Evolutionary conservation across 1,284 basidiomycete genomes (phyloP).

Genomic region (Sutorius eximius): DNA sequence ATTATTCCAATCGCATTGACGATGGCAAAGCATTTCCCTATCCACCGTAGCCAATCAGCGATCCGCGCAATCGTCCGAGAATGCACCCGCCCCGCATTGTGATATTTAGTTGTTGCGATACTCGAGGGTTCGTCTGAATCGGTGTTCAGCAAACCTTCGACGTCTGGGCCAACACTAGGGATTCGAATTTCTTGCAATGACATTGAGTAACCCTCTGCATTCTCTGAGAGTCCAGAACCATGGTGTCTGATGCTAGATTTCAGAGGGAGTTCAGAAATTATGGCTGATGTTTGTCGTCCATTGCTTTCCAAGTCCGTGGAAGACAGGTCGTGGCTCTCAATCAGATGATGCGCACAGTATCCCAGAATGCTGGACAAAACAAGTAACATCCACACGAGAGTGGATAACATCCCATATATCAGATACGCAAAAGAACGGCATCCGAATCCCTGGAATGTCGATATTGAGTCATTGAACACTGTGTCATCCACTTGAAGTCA

Average conservation of each 20-base stretch:
- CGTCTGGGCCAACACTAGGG: not conserved
- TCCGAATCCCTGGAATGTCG: constrained; percentile 30
- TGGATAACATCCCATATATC: constrained; percentile 39
- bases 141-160: not conserved
- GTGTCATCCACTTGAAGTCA: not conserved
- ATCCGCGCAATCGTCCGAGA: constrained; percentile 2
- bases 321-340: not conserved
- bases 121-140: not conserved
- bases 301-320: constrained; percentile 1
- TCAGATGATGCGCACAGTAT: constrained; percentile 29
- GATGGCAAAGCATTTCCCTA: constrained; percentile 26
- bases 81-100: not conserved
- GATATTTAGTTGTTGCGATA: not conserved
- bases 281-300: not conserved
- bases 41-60: constrained; percentile 20
- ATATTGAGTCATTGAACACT: not conserved
- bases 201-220: not conserved
- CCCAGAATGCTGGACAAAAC: constrained; percentile 39
- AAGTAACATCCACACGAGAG: constrained; percentile 39
- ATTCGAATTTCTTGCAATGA: not conserved
- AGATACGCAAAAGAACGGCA: constrained; percentile 43
- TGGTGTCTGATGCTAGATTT: too few species aligned
- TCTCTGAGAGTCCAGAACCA: not conserved
- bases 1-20: constrained; percentile 24
- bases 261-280: too few species aligned